Evolutionary conservation across 2,329 filamentous ascomycete genomes (phyloP).

Genomic region (Dactylonectria estremocensis): DNA sequence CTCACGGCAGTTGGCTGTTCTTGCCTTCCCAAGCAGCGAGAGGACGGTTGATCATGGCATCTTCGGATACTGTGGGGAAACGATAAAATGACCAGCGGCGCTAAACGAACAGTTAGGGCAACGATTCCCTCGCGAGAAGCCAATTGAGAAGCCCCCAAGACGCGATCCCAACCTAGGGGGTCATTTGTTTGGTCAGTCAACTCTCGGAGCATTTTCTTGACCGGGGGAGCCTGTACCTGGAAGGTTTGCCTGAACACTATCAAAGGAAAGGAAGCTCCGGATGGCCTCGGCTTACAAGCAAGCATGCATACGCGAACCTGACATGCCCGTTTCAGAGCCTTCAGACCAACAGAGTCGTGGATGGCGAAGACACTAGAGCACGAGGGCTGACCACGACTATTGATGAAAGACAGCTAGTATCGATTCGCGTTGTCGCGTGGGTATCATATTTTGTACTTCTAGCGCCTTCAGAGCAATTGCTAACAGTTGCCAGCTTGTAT

Average conservation of each 20-base stretch:
- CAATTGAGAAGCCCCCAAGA: slow-evolving; percentile 18
- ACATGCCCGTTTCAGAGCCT: slow-evolving; percentile 14
- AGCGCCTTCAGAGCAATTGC: not conserved
- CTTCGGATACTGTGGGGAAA: not conserved
- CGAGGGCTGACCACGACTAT: not conserved
- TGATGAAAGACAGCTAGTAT: not conserved
- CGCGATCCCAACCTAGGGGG: not conserved
- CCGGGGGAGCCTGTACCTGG: slow-evolving; percentile 1
- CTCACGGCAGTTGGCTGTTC: slow-evolving; percentile 2
- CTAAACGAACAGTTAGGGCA: slow-evolving; percentile 20
- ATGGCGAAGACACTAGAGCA: not conserved
- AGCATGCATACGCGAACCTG: not conserved
- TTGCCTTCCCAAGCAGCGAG: slow-evolving; percentile 1
- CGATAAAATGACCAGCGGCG: slow-evolving; percentile 27
- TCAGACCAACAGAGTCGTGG: not conserved
- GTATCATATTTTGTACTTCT: not conserved
- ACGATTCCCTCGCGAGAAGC: not conserved
- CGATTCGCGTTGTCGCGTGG: not conserved
- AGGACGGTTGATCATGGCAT: slow-evolving; percentile 5
- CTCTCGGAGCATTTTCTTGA: slow-evolving; percentile 10
- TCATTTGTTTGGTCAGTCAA: slow-evolving; percentile 7
- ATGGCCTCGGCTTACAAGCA: slow-evolving; percentile 9
- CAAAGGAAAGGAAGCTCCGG: slow-evolving; percentile 7
- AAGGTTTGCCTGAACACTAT: not conserved
- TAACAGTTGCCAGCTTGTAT: not conserved